Evolutionary conservation across 2,329 filamentous ascomycete species (phyloP), one percentile per base, ranked within the genome.

Genomic region (Scolecobasidium constrictum): DNA sequence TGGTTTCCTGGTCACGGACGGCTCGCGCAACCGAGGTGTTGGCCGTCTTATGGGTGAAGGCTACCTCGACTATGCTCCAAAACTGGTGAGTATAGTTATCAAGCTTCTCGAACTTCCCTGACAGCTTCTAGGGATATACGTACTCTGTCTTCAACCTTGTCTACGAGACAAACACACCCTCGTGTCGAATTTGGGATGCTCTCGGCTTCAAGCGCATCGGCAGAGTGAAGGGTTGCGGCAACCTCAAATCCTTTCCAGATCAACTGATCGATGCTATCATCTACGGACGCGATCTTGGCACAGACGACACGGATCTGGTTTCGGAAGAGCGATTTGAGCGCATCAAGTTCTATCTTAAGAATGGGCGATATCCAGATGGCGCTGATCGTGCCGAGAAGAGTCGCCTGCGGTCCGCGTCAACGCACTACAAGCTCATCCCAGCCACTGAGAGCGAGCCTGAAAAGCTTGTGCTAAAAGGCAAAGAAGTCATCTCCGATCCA

Each of bases 291-390:
- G 75, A 78, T 47, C 57, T 73, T 2, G 67, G 65, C 42, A 64
- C 64, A 28, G 81, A 86, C 54, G 75, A 74, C 53, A 86, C 92
- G 58, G 85, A 92, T 60, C 81, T 85, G 59, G 82, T 90, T 54
- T 88, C 83, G 62, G 88, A 95, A 69, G 88, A 95, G 67, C 85
- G 92, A 53, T 96, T 96, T 70, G 90, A 95, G 71, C 95, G 95
- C 72, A 96, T 96, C 60, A 83, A 88, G 57, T 96, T 85, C 70
- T 96, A 96, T 65, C 78, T 96, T 57, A 93, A 94, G 65, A 86
- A 88, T 61, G 83, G 82, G 57, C 86, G 88, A 62, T 96, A 98
- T 62, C 92, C 92, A 46, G 81, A 82, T 54, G 90, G 88, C 48
- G 88, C 90, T 57, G 87, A 95, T 69, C 78, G 90, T 46, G 88